Evolutionary conservation across 2,329 filamentous ascomycete genomes (phyloP), one percentile per base, ranked within the genome.

Genomic region (Fusarium subtropicale): DNA sequence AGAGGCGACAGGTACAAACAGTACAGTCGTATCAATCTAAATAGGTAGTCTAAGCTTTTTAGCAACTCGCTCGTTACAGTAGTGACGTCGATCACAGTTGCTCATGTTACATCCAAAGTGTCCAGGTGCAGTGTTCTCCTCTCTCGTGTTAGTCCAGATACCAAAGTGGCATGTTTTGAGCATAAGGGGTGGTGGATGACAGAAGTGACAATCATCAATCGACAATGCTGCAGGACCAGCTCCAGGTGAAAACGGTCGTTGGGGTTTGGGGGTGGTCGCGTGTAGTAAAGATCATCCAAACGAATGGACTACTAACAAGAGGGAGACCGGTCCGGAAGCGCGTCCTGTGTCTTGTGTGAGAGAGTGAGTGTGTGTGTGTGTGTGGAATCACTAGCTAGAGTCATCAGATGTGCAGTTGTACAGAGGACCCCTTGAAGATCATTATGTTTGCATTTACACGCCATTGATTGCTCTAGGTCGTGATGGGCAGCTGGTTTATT

Each of bases 281-380:
- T 73, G 66, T 57, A 72, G 71, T 71, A 73, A 63, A 60, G 71
- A 73, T 73, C 71, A 58, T 69, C 71, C 60, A 65, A 59, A 46
- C 61, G 45, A 64, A 47, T 48, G 31, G 57, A 60, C 60, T 50
- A n/a, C 16, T 39, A 39, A 50, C 28, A 36, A 60, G 30, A 39
- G 42, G 53, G 59, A 66, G 48, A 64, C 67, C 56, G 50, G 70
- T 48, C 65, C 62, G 56, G 62, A 48, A 42, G 36, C 47, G 44
- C 22, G 36, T 50, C 28, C 56, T 28, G 45, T 54, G 36, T 39
- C 36, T 38, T 38, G 18, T 38, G 36, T 18, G 8, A 30, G 28
- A 30, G 28, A 30, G 10, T 11, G n/a, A 20, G 36, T 13, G 48
- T 36, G 15, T 33, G 38, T 13, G 24, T 56, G 15, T 33, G 42